Conservation (phyloP, 2,329 filamentous ascomycete genomes). For the Coniochaeta hoffmannii region DNA sequence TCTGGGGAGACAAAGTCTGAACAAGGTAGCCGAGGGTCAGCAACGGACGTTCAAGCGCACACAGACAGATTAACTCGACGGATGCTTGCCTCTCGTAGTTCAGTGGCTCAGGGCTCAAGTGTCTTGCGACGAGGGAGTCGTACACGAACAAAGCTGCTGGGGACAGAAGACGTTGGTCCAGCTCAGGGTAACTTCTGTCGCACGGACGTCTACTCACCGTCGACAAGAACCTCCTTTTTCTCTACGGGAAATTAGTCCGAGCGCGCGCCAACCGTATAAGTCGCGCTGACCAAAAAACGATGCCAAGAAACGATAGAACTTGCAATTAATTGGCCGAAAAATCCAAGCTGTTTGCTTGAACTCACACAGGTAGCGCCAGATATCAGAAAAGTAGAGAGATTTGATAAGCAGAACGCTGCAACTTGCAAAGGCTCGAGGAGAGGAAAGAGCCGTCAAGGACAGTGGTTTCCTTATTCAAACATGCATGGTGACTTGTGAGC, state of each 20-base stretch:
- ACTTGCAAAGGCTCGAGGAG: not conserved
- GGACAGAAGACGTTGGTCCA: not conserved
- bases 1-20: not conserved
- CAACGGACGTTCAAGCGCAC: not conserved
- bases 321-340: not conserved
- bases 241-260: not conserved
- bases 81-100: not conserved
- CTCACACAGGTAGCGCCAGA: not conserved
- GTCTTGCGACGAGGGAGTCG: not conserved
- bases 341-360: not conserved
- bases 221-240: not conserved
- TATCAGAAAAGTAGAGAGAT: not conserved
- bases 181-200: not conserved
- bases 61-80: not conserved
- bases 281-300: not conserved
- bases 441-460: not conserved
- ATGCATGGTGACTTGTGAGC: constrained; percentile 1
- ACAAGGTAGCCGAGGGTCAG: not conserved
- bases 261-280: not conserved
- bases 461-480: not conserved
- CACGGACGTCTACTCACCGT: not conserved
- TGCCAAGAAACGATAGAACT: not conserved
- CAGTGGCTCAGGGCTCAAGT: not conserved
- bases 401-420: not conserved
- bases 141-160: not conserved